Evolutionary conservation across 2,329 filamentous ascomycete genomes (phyloP).

Genomic region (Alternaria sp.): DNA sequence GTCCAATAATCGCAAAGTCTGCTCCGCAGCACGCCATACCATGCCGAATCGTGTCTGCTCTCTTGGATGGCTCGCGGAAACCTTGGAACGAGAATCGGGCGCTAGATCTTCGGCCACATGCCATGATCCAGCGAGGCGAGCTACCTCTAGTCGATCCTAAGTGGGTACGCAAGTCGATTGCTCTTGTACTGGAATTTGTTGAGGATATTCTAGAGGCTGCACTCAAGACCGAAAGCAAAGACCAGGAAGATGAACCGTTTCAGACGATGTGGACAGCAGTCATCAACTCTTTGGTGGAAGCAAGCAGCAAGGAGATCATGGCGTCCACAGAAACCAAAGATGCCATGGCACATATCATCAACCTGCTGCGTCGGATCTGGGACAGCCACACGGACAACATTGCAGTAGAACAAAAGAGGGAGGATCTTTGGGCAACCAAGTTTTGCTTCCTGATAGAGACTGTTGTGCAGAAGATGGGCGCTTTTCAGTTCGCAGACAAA

Average conservation of each 20-base stretch:
- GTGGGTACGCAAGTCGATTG: conserved; percentile 80
- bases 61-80: conserved; percentile 67
- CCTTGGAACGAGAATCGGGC: conserved; percentile 79
- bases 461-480: conserved; percentile 59
- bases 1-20: conserved; percentile 27
- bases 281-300: conserved; percentile 67
- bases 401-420: conserved; percentile 40
- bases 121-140: conserved; percentile 66
- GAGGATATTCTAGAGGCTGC: conserved; percentile 60
- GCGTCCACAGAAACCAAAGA: conserved; percentile 81
- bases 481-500: conserved; percentile 58
- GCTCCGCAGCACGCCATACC: conserved; percentile 33
- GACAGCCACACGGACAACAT: conserved; percentile 54
- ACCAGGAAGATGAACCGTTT: conserved; percentile 54
- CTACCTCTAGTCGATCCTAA: conserved; percentile 83
- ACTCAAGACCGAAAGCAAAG: conserved; percentile 50
- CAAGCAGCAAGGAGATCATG: conserved; percentile 86
- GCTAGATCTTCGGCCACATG: conserved; percentile 58
- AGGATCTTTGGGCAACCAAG: conserved; percentile 55
- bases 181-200: conserved; percentile 68
- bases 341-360: conserved; percentile 75
- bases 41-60: conserved; percentile 72
- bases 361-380: conserved; percentile 75
- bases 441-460: conserved; percentile 59
- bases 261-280: conserved; percentile 68